phyloP scores from a whole-genome alignment of 768 basidiomycete genomes.

The Agaricus sinodeliciosus region DNA sequence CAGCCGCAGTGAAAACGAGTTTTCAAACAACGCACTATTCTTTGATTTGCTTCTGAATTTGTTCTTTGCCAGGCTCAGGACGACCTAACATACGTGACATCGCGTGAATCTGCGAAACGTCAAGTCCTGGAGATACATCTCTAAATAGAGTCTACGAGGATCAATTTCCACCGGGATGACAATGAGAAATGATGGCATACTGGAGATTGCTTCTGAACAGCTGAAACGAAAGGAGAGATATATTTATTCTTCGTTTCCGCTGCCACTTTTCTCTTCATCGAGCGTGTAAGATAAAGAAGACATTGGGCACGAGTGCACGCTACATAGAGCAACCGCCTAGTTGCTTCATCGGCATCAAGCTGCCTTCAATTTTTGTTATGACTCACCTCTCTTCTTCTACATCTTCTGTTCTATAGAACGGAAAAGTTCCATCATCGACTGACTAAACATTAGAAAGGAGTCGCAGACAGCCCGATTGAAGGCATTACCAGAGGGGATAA shows the following conservation, averaged over 20 bases:
- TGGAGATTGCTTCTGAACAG: slow-evolving; percentile 31
- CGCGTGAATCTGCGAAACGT: slow-evolving; percentile 34
- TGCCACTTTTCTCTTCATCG: slow-evolving; percentile 40
- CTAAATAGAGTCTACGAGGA: slow-evolving; percentile 35
- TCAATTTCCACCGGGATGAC: slow-evolving; percentile 1
- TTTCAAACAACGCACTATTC: slow-evolving; percentile 40
- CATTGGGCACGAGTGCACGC: slow-evolving; percentile 83
- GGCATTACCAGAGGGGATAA: slow-evolving; percentile 58
- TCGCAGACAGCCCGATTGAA: not conserved
- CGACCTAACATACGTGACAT: slow-evolving; percentile 51
- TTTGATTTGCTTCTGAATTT: slow-evolving; percentile 32
- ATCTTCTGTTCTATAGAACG: slow-evolving; percentile 68
- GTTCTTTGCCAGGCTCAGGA: slow-evolving; percentile 33
- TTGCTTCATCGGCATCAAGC: not conserved
- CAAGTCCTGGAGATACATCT: slow-evolving; percentile 34
- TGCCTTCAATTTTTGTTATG: not conserved
- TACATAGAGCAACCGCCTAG: slow-evolving; percentile 78
- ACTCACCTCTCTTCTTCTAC: slow-evolving; percentile 73
- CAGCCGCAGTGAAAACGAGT: slow-evolving; percentile 7
- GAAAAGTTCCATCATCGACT: slow-evolving; percentile 74
- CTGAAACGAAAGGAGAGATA: slow-evolving; percentile 53
- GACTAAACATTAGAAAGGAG: slow-evolving; percentile 2
- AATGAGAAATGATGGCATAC: slow-evolving; percentile 24
- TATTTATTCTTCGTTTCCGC: slow-evolving; percentile 46
- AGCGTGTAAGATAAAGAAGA: slow-evolving; percentile 54